Conservation (phyloP, 768 basidiomycete species). For the Rhodosporidiobolus sp. region DNA sequence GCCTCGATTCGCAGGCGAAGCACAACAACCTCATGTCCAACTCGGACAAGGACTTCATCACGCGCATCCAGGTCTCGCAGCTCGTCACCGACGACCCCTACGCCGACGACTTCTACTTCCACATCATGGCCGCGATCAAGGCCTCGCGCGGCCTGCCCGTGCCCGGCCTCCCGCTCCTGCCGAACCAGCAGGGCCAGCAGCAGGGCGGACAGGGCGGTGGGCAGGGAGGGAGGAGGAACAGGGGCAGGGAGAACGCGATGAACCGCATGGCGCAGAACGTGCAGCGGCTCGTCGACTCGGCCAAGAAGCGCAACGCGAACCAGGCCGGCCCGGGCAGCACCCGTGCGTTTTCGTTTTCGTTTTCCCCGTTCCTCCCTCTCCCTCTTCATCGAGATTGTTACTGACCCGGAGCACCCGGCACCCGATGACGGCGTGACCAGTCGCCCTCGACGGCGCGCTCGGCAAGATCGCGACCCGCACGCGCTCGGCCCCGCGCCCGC, state of each 20-base stretch:
- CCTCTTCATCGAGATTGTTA: background rate
- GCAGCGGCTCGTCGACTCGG: conserved; percentile 89
- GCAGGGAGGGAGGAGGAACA: conserved; percentile 5
- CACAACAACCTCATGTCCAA: conserved; percentile 96
- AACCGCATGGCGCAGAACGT: conserved; percentile 63
- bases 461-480: conserved; percentile 91
- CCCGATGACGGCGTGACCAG: conserved; percentile 58
- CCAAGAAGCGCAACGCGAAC: conserved; percentile 78
- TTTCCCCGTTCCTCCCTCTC: background rate
- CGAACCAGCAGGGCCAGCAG: background rate
- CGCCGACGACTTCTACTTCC: conserved; percentile 96
- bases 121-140: conserved; percentile 50
- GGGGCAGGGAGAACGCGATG: conserved; percentile 48
- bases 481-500: conserved; percentile 92
- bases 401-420: too few species aligned
- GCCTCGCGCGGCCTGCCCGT: conserved; percentile 8
- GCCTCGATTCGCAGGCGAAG: conserved; percentile 59
- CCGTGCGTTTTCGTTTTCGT: conserved; percentile 43
- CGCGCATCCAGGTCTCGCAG: conserved; percentile 96
- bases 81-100: conserved; percentile 96
- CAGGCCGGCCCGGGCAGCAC: conserved; percentile 47
- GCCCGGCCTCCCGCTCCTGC: background rate
- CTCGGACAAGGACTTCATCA: conserved; percentile 99
- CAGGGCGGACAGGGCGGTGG: background rate
- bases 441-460: conserved; percentile 76